phyloP scores from a whole-genome alignment of 768 basidiomycete species.

The Tricholoma sp. region DNA sequence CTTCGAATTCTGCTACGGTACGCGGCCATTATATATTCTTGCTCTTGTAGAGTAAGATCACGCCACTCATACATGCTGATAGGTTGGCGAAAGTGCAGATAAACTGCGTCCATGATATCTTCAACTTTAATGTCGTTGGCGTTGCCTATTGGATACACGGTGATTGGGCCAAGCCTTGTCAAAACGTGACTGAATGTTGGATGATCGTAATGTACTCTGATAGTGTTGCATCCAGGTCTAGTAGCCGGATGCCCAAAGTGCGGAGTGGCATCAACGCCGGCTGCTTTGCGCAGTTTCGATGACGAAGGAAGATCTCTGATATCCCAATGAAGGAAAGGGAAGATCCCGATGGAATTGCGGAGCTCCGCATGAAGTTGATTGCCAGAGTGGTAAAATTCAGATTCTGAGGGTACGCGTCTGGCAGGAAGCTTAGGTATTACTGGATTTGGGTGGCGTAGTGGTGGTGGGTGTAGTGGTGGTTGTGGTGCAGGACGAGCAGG shows the following conservation, averaged over 20 bases:
- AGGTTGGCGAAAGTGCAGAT: background rate
- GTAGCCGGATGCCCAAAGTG: background rate
- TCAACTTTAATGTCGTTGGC: background rate
- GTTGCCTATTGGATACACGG: background rate
- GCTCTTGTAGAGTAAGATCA: background rate
- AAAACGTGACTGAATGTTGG: background rate
- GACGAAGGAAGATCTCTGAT: background rate
- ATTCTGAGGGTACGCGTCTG: too few relatives aligned
- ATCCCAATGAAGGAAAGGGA: conserved; percentile 1
- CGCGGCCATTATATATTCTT: background rate
- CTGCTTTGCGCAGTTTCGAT: background rate
- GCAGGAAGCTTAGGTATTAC: too few relatives aligned
- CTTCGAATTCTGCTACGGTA: background rate
- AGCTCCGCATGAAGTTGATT: background rate
- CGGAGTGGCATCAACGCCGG: background rate
- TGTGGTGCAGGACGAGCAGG: background rate
- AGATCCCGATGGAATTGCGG: background rate
- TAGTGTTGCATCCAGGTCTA: background rate
- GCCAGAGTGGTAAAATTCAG: background rate
- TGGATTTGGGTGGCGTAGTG: too few relatives aligned
- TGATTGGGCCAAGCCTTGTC: background rate
- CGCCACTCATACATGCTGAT: background rate
- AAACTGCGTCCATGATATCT: background rate
- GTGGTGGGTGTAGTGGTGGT: too few relatives aligned
- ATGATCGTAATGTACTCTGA: background rate